These are phyloP conservation scores for Geranomyces variabilis DNA, from an alignment of 192 early-diverging fungal genomes.

Conservation along the genomic window DNA sequence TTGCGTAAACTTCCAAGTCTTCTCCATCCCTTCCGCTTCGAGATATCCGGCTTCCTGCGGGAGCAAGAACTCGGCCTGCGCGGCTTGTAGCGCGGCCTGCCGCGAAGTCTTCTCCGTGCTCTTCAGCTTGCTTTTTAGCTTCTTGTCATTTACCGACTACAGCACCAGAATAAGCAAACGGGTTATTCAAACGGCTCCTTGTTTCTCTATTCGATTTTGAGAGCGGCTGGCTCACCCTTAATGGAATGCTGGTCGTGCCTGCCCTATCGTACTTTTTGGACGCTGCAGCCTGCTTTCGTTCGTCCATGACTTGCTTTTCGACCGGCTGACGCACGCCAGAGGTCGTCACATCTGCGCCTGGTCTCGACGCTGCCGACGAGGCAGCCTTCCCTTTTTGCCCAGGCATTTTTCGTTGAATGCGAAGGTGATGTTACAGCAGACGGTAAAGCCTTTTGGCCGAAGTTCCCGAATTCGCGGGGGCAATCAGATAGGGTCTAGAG, in stretches of 20 bases:
- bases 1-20: conserved; percentile 86
- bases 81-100: conserved; percentile 73
- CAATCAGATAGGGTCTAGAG: too few relatives aligned
- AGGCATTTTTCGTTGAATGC: too few relatives aligned
- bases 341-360: background rate
- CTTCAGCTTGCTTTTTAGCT: conserved; percentile 67
- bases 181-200: too few relatives aligned
- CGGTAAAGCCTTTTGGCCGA: too few relatives aligned
- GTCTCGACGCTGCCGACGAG: background rate
- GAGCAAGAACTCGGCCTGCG: conserved; percentile 76
- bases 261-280: conserved; percentile 29
- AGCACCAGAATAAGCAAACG: background rate
- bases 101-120: conserved; percentile 62
- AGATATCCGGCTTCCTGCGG: conserved; percentile 75
- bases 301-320: background rate
- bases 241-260: conserved; percentile 11
- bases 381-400: too few relatives aligned
- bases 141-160: conserved; percentile 57
- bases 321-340: background rate
- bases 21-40: conserved; percentile 88
- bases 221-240: too few relatives aligned
- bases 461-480: too few relatives aligned
- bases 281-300: conserved; percentile 21
- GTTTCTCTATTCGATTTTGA: too few relatives aligned
- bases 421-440: too few relatives aligned